Evolutionary conservation across 495 filamentous ascomycete genomes (phyloP).

Genomic region (Penicillium taxi): DNA sequence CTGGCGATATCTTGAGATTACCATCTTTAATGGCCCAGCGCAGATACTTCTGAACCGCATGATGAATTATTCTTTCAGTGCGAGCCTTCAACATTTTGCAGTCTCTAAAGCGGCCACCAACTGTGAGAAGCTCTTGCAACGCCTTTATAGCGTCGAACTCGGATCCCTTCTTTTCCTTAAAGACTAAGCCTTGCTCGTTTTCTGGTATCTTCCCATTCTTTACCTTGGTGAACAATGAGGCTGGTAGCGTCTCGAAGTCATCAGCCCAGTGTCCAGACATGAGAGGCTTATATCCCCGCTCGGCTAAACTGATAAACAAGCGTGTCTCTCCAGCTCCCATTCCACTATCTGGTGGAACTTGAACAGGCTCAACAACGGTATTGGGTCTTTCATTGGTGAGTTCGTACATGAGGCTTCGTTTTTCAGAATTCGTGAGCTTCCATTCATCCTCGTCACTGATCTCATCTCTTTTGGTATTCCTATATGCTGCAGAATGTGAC

Average conservation of each 20-base stretch:
- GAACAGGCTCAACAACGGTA: constrained; percentile 20
- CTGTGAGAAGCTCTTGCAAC: constrained; percentile 27
- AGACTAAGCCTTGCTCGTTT: constrained; percentile 27
- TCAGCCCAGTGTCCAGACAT: constrained; percentile 47
- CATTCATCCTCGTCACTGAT: background rate
- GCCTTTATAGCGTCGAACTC: constrained; percentile 35
- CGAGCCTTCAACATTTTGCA: constrained; percentile 16
- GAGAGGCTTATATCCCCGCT: constrained; percentile 54
- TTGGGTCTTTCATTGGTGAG: constrained; percentile 23
- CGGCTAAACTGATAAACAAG: constrained; percentile 47
- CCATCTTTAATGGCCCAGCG: constrained; percentile 39
- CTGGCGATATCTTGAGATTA: constrained; percentile 13
- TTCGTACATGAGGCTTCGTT: constrained; percentile 18
- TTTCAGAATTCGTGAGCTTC: constrained; percentile 10
- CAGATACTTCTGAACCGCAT: constrained; percentile 29
- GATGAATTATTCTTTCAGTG: constrained; percentile 27
- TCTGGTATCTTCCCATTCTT: constrained; percentile 10
- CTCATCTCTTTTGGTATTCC: background rate
- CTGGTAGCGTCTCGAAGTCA: constrained; percentile 56
- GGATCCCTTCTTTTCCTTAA: constrained; percentile 34
- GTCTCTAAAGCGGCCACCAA: constrained; percentile 37
- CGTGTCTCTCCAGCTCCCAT: constrained; percentile 43
- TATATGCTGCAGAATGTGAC: background rate
- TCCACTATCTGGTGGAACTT: constrained; percentile 26
- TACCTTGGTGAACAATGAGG: constrained; percentile 42